phyloP scores from a whole-genome alignment of 2,329 filamentous ascomycete species.

The Penicillium sp. region DNA sequence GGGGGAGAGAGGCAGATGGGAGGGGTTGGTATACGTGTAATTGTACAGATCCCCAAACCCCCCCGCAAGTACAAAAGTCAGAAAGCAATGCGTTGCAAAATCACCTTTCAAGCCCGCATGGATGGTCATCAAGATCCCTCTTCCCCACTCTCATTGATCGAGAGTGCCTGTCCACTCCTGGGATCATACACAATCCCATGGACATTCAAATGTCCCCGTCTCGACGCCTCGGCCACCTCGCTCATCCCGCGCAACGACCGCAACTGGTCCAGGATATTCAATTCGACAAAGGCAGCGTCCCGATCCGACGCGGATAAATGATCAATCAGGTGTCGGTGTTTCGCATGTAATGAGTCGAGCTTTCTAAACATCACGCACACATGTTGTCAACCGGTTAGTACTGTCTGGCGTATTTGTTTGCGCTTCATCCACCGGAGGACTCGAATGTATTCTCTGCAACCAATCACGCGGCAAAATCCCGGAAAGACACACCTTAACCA shows the following conservation, averaged over 20 bases:
- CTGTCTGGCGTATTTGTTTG: no score
- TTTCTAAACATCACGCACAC: slow-evolving; percentile 4
- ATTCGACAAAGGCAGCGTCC: slow-evolving; percentile 14
- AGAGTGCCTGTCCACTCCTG: slow-evolving; percentile 1
- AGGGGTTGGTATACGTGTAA: no score
- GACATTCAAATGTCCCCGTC: slow-evolving; percentile 7
- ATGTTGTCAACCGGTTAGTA: no score
- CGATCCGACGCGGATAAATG: slow-evolving; percentile 6
- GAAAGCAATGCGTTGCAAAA: no score
- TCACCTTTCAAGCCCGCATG: no score
- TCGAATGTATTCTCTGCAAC: no score
- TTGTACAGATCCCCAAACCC: no score
- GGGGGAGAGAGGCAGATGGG: no score
- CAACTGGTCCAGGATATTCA: slow-evolving; percentile 19
- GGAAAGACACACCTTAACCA: slow-evolving; percentile 12
- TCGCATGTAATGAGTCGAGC: slow-evolving; percentile 11
- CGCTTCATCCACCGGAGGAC: no score
- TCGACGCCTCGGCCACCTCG: slow-evolving; percentile 10
- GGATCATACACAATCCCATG: slow-evolving; percentile 17
- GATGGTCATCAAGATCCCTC: neutral
- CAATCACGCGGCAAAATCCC: no score
- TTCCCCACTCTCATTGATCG: slow-evolving; percentile 1
- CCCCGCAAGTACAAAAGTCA: no score
- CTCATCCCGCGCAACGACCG: slow-evolving; percentile 11
- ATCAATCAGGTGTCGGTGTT: slow-evolving; percentile 6